Evolutionary conservation across 495 filamentous ascomycete genomes (phyloP), one percentile per base, ranked within the genome.

Genomic region (Penicillium herquei): DNA sequence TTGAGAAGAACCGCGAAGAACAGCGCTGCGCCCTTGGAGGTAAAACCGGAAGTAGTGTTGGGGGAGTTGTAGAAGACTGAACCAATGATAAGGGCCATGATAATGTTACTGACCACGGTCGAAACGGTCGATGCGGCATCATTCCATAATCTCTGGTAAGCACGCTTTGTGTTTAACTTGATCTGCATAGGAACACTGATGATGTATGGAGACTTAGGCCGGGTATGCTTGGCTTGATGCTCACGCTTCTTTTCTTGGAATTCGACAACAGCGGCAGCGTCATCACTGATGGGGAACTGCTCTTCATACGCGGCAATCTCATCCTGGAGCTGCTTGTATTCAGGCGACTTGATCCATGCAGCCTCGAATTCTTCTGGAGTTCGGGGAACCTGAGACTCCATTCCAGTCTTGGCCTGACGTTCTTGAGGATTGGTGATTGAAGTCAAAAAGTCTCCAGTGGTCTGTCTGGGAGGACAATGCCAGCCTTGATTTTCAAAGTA

Each of bases 1-100:
- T 93, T 95, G 70, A 95, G 39, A 31, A 97, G 77, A 64, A 92
- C 85, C 37, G 90, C 86, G 66, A 96, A 95, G 79, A 96, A 97
- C 9, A 97, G 74, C 3, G 96, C 73, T 40, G 87, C 87, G 12
- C 88, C 90, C 17, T 89, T 82, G 52, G 80, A 78, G 74, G 84
- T 96, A 72, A 96, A 93, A 67, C 81, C 87, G 30, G 68, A 64
- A 1, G 91, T 89, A 12, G 75, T 77, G 3, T 58, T 63, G 18
- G 78, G 65, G 7, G 93, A 66, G 58, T 95, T 86, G 73, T 86
- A 96, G 74, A 96, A 97, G 42, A 96, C 84, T 61, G 82, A 88
- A 18, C 86, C 81, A 63, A 96, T 83, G 65, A 97, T 86, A 17
- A 97, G 72, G 12, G 89, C 78, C 82, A 93, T 87, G 62, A 81